Percentiles rank a stretch among this genome's conserved stretches.
Conservation (phyloP, 2,329 filamentous ascomycete genomes). For the Emergomyces orientalis region DNA sequence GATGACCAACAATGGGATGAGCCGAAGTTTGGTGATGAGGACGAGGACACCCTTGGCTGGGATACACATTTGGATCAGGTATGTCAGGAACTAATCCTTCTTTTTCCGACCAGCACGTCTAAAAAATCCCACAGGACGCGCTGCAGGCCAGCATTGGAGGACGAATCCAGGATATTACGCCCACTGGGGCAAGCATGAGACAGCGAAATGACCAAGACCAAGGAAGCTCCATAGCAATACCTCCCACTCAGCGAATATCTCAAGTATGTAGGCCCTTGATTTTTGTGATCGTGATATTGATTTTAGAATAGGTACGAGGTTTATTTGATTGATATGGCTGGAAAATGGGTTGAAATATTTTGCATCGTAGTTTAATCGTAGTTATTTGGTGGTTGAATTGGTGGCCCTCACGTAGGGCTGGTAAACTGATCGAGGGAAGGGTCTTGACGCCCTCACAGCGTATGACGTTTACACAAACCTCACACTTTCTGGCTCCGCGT, state of each 20-base stretch:
- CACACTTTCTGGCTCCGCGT: not conserved
- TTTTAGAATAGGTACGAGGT: conserved; percentile 22
- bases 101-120: not conserved
- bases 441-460: not conserved
- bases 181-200: conserved; percentile 16
- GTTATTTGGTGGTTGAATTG: not conserved
- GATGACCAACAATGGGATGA: conserved; percentile 53
- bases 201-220: conserved; percentile 3
- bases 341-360: not conserved
- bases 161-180: conserved; percentile 29
- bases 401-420: not conserved
- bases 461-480: too few relatives aligned
- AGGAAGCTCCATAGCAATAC: conserved; percentile 21
- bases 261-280: conserved; percentile 28
- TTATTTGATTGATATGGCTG: conserved; percentile 34
- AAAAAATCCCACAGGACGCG: conserved; percentile 20
- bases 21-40: conserved; percentile 44
- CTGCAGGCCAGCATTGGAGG: conserved; percentile 23
- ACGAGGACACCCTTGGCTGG: conserved; percentile 54
- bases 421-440: not conserved
- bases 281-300: not conserved
- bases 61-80: conserved; percentile 47
- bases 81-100: conserved; percentile 16
- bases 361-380: not conserved
- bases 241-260: conserved; percentile 42